These are phyloP conservation scores for Verticillium klebahnii DNA, from an alignment of 2,329 filamentous ascomycete genomes.

Conservation along the genomic window DNA sequence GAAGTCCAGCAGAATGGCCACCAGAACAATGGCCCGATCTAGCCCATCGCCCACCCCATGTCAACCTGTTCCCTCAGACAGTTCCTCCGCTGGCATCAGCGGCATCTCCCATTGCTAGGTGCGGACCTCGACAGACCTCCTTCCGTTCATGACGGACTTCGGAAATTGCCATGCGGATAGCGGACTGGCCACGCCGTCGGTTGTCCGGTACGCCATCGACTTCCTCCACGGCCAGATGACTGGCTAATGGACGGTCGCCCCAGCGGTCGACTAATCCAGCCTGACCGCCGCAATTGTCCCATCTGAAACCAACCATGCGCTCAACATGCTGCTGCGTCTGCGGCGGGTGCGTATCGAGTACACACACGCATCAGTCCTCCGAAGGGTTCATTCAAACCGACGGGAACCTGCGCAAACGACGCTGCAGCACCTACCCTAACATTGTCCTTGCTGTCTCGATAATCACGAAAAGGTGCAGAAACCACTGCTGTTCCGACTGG, in stretches of 20 bases:
- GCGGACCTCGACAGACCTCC: no score
- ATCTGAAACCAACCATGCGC: conserved; percentile 22
- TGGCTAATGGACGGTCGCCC: neutral
- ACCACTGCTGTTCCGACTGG: neutral
- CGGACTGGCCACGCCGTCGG: neutral
- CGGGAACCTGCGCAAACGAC: conserved; percentile 36
- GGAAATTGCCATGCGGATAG: neutral
- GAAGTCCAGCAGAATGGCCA: no score
- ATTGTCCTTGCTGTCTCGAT: neutral
- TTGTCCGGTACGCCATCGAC: neutral
- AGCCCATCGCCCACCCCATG: no score
- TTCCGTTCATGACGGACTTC: no score
- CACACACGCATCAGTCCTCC: conserved; percentile 13
- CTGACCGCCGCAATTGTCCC: neutral
- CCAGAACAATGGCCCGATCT: no score
- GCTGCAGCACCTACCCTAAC: conserved; percentile 10
- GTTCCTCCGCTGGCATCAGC: no score
- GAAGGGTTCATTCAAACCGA: conserved; percentile 20
- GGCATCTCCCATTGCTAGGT: no score
- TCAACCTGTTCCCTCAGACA: no score
- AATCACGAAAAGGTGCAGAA: conserved; percentile 19
- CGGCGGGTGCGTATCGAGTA: conserved; percentile 7
- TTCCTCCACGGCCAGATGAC: neutral
- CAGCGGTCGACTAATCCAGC: neutral
- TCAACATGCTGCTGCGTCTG: conserved; percentile 4